These are phyloP conservation scores for Macroventuria anomochaeta DNA, from an alignment of 2,329 filamentous ascomycete genomes.

Conservation along the genomic window DNA sequence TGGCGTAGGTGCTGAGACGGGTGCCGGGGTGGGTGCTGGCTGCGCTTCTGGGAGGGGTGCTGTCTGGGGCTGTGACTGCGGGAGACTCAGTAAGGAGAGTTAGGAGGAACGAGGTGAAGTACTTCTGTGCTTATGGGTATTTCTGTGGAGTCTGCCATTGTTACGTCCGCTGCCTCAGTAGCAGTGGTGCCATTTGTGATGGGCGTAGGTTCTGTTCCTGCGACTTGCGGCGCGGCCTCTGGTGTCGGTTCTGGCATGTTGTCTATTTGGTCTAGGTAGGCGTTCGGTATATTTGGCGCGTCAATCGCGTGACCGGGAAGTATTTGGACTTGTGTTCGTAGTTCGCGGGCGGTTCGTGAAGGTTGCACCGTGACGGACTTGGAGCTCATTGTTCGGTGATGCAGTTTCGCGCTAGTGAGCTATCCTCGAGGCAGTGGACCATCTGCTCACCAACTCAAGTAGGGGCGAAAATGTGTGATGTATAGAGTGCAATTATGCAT, in stretches of 20 bases:
- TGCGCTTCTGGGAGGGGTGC: conserved; percentile 4
- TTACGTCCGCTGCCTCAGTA: conserved; percentile 31
- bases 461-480: too few species aligned
- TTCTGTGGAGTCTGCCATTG: conserved; percentile 37
- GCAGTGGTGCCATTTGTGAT: conserved; percentile 29
- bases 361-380: conserved; percentile 7
- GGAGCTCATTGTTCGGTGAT: conserved; percentile 30
- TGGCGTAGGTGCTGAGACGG: conserved; percentile 15
- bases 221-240: conserved; percentile 22
- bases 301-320: background rate
- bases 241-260: conserved; percentile 31
- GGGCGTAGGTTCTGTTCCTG: conserved; percentile 25
- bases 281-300: background rate
- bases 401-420: conserved; percentile 4
- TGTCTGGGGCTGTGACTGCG: conserved; percentile 17
- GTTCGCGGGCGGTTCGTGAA: conserved; percentile 7
- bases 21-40: conserved; percentile 10
- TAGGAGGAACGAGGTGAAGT: background rate
- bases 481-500: too few species aligned
- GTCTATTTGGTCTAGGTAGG: background rate
- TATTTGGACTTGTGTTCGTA: background rate
- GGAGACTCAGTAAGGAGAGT: background rate
- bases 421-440: background rate
- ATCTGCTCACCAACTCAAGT: background rate
- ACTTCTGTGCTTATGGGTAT: conserved; percentile 14